Evolutionary conservation across 345 rosid genomes (phyloP), one percentile per base, ranked within the genome.

Genomic region (Euphorbia tirucalli): DNA sequence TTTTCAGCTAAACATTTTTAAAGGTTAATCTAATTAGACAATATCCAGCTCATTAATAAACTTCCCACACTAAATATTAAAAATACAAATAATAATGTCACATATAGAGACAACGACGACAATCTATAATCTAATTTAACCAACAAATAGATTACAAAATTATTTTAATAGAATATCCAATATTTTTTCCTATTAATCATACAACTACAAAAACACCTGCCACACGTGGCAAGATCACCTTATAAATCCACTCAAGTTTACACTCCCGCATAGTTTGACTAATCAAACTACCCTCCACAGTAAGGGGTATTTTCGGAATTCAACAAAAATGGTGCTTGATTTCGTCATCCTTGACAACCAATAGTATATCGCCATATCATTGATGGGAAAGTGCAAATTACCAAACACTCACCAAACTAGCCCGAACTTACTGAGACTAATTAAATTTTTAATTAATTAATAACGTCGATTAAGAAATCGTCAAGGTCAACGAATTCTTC

Each of bases 401-500:
- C 69, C 66, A 25, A 19, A 27, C 27, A 49, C 32, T 35, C 68
- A 37, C 50, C 28, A 16, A 35, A 28, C 44, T 31, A 27, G 7
- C 21, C 27, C 7, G 1, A 27, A 62, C 8, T 18, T 65, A 35
- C 30, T 3, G 27, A 3, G 19, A 61, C 28, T 43, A 4, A 6
- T 22, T 14, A 59, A 14, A 22, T 57, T 22, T 18, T 18, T 11
- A 30, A 5, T 8, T 58, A 67, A 68, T 18, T 61, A 27, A 61
- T 55, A 55, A 21, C 77, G 48, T 79, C 81, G 25, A 79, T 77
- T 14, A 72, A 70, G 70, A 78, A 75, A 25, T 83, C 86, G 46
- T 75, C 82, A 0, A 83, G 64, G 77, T 83, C 72, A 32, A 80
- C 28, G 71, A 80, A 74, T 7, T 70, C 76, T 4, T 75, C 85